Evolutionary conservation across 179 eudicot species (phyloP).

Genomic region (Actinidia chinensis): DNA sequence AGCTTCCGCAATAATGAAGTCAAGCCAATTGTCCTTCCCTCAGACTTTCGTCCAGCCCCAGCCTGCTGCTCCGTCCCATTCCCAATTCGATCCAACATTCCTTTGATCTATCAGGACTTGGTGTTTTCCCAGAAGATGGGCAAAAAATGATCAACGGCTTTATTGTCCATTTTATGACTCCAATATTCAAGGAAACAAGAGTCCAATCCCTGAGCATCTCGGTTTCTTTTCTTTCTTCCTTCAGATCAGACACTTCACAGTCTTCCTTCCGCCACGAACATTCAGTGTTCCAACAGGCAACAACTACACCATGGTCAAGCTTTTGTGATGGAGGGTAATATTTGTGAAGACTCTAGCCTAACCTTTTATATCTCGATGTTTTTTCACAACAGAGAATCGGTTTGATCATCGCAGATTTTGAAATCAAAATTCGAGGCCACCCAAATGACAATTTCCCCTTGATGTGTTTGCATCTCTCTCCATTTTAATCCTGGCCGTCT

Average conservation of each 20-base stretch:
- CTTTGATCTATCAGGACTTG: constrained; percentile 47
- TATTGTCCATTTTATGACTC: constrained; percentile 56
- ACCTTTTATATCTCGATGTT: constrained; percentile 17
- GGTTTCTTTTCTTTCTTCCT: no score
- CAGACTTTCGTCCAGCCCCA: constrained; percentile 38
- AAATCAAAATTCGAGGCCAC: constrained; percentile 18
- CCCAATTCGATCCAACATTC: constrained; percentile 26
- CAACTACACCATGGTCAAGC: constrained; percentile 31
- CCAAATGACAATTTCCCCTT: constrained; percentile 13
- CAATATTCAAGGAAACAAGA: constrained; percentile 44
- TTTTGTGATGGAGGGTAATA: constrained; percentile 26
- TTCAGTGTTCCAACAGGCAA: constrained; percentile 34
- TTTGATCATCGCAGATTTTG: constrained; percentile 23
- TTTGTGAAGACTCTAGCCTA: constrained; percentile 31
- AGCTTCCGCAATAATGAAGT: constrained; percentile 37
- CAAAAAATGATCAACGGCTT: constrained; percentile 65
- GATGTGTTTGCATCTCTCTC: constrained; percentile 26
- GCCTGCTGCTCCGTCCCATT: constrained; percentile 18
- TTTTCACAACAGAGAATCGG: constrained; percentile 9
- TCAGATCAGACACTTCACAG: constrained; percentile 19
- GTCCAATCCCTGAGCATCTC: constrained; percentile 19
- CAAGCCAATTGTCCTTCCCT: constrained; percentile 48
- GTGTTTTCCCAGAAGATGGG: constrained; percentile 77
- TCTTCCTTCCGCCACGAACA: constrained; percentile 6
- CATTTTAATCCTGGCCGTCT: constrained; percentile 11